phyloP scores from a whole-genome alignment of 2,329 filamentous ascomycete genomes.

The Apiospora marii region DNA sequence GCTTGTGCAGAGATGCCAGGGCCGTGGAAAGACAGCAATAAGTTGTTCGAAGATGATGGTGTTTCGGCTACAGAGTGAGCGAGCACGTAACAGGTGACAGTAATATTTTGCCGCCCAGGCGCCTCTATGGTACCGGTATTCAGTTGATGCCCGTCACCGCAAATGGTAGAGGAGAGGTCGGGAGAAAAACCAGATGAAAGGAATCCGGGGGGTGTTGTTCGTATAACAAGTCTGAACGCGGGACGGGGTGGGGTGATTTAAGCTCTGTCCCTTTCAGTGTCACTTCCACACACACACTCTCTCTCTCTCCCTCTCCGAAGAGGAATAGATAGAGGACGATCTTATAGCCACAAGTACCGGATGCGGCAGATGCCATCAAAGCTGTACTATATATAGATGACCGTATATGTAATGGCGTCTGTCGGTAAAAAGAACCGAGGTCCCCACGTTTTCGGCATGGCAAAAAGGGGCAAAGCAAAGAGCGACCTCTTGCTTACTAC shows the following conservation, averaged over 20 bases:
- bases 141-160: too few species aligned
- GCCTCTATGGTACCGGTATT: too few species aligned
- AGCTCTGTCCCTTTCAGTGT: not conserved
- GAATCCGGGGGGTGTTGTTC: not conserved
- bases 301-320: not conserved
- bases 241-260: not conserved
- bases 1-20: not conserved
- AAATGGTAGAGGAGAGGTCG: not conserved
- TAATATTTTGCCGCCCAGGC: not conserved
- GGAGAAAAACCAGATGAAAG: not conserved
- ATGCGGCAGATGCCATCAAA: not conserved
- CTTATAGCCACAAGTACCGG: not conserved
- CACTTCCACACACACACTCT: not conserved
- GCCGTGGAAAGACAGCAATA: not conserved
- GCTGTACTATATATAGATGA: not conserved
- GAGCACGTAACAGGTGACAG: not conserved
- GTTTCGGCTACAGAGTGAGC: not conserved
- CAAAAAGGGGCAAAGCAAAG: not conserved
- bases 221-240: not conserved
- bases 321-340: not conserved
- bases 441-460: not conserved
- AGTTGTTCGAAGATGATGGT: not conserved
- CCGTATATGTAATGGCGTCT: not conserved
- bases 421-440: not conserved
- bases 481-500: not conserved